Percentiles rank a stretch among this genome's conserved stretches.
Evolutionary conservation across 2,329 filamentous ascomycete genomes (phyloP).

Genomic region (Penicillium sp.): DNA sequence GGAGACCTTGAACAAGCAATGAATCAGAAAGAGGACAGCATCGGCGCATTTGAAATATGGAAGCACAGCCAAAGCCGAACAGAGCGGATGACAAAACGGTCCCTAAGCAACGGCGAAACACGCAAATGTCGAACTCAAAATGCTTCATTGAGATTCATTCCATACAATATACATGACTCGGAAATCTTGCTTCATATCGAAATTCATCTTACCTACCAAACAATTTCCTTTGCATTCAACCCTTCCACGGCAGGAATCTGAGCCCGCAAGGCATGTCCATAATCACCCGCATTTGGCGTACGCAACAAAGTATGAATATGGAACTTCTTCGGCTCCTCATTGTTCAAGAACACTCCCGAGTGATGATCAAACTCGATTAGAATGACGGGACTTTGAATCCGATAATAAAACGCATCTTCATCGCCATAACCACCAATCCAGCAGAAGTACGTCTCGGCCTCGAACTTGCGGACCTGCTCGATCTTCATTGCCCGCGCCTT

Average conservation of each 20-base stretch:
- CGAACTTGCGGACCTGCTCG: slow-evolving; percentile 57
- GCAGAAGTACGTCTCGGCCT: slow-evolving; percentile 74
- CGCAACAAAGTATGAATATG: slow-evolving; percentile 76
- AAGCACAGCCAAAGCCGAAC: background rate
- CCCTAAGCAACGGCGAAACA: background rate
- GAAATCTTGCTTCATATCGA: background rate
- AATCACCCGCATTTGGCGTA: slow-evolving; percentile 76
- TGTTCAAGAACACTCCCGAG: slow-evolving; percentile 75
- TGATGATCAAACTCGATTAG: slow-evolving; percentile 80
- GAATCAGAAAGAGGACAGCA: slow-evolving; percentile 13
- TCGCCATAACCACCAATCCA: slow-evolving; percentile 73
- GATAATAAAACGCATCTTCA: slow-evolving; percentile 74
- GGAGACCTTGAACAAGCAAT: slow-evolving; percentile 13
- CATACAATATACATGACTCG: slow-evolving; percentile 21
- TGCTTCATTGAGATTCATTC: slow-evolving; percentile 22
- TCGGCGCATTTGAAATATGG: slow-evolving; percentile 4
- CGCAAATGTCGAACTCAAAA: slow-evolving; percentile 8
- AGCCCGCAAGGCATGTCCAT: slow-evolving; percentile 61
- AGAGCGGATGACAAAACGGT: background rate
- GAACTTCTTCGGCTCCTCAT: slow-evolving; percentile 73
- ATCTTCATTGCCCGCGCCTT: slow-evolving; percentile 60
- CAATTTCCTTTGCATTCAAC: slow-evolving; percentile 43
- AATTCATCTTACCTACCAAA: slow-evolving; percentile 31
- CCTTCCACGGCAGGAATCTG: slow-evolving; percentile 42
- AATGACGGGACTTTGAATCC: slow-evolving; percentile 75